These are phyloP conservation scores for Candida sp. DNA, from an alignment of 1,139 yeast genomes.

Conservation along the genomic window DNA sequence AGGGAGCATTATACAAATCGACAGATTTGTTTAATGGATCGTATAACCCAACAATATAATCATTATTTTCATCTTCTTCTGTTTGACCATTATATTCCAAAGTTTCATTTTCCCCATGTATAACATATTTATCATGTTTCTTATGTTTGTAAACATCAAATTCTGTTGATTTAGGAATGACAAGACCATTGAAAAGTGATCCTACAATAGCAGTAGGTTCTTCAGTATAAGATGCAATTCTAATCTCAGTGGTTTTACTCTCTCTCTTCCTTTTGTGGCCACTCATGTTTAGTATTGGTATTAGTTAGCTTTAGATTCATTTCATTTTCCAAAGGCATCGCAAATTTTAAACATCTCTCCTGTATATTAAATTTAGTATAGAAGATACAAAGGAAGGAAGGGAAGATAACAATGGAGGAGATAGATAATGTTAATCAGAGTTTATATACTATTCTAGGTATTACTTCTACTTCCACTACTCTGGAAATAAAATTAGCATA, in stretches of 20 bases:
- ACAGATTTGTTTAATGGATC: constrained; percentile 59
- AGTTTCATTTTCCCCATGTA: constrained; percentile 77
- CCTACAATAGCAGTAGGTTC: constrained; percentile 44
- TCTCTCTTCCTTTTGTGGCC: constrained; percentile 21
- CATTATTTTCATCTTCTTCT: constrained; percentile 33
- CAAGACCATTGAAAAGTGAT: constrained; percentile 72
- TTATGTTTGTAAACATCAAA: constrained; percentile 66
- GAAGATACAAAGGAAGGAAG: too few relatives aligned
- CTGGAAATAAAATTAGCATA: constrained; percentile 60
- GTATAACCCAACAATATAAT: constrained; percentile 66
- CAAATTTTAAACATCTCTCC: constrained; percentile 1
- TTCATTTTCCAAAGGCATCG: constrained; percentile 9
- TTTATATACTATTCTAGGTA: constrained; percentile 54
- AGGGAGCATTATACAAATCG: constrained; percentile 61
- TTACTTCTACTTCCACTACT: constrained; percentile 14
- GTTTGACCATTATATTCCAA: constrained; percentile 71
- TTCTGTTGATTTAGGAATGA: constrained; percentile 53
- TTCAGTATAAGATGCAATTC: constrained; percentile 26
- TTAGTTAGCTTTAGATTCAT: constrained; percentile 7
- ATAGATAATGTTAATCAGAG: constrained; percentile 10
- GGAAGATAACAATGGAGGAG: constrained; percentile 1
- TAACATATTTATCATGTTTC: constrained; percentile 37
- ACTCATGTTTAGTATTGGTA: constrained; percentile 6
- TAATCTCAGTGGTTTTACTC: constrained; percentile 20
- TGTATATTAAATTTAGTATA: background rate